Percentiles rank a stretch among this genome's conserved stretches.
phyloP scores from a whole-genome alignment of 352 stramenopile species.

The Pythium scleroteichum region DNA sequence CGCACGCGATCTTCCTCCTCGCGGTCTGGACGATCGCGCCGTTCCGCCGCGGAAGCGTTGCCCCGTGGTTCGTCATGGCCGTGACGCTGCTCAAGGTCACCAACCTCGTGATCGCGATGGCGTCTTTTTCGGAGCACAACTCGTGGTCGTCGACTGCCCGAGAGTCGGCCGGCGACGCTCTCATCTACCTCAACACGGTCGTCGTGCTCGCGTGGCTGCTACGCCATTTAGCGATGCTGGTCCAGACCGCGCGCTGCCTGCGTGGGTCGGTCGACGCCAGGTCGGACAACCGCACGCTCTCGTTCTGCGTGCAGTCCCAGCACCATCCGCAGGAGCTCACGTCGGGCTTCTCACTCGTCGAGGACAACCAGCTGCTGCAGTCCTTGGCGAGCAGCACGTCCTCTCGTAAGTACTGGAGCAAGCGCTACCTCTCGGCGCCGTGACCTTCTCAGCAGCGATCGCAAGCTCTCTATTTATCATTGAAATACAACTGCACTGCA shows the following conservation, averaged over 20 bases:
- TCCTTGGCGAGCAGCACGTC: not conserved
- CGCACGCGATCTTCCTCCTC: constrained; percentile 27
- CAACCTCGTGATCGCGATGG: constrained; percentile 20
- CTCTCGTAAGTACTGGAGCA: not conserved
- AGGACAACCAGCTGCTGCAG: not conserved
- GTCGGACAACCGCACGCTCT: not conserved
- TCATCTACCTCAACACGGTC: constrained; percentile 25
- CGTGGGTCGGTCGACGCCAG: not conserved
- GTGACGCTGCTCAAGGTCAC: constrained; percentile 25
- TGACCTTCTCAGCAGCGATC: not conserved
- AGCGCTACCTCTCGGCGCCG: not conserved
- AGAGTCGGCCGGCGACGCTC: constrained; percentile 10
- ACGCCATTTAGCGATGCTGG: constrained; percentile 12
- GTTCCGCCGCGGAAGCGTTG: constrained; percentile 18
- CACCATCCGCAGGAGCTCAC: constrained; percentile 3
- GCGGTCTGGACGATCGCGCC: constrained; percentile 20
- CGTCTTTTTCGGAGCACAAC: constrained; percentile 8
- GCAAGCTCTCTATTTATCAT: constrained; percentile 2
- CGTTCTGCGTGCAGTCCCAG: constrained; percentile 1
- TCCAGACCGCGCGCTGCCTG: constrained; percentile 8
- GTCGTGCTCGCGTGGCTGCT: constrained; percentile 25
- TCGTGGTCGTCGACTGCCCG: not conserved
- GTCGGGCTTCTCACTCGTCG: not conserved
- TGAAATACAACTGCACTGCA: not conserved
- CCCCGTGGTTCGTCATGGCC: constrained; percentile 20